These are phyloP conservation scores for Litsea cubeba DNA, from an alignment of 164 flowering plant species.

Conservation along the genomic window DNA sequence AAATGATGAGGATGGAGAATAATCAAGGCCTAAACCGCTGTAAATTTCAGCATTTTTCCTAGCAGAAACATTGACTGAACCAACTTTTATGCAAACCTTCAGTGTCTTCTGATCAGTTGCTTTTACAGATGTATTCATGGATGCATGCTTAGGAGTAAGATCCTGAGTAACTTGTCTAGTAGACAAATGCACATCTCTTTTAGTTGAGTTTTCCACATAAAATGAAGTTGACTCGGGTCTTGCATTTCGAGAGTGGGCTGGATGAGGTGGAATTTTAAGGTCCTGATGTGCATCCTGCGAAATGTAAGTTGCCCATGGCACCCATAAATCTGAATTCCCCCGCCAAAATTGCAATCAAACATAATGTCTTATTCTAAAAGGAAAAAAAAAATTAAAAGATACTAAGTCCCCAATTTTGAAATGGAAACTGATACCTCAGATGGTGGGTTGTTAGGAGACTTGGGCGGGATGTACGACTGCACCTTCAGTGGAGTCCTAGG, in stretches of 20 bases:
- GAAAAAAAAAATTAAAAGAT: background rate
- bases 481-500: conserved; percentile 41
- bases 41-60: conserved; percentile 71
- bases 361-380: background rate
- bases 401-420: background rate
- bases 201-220: conserved; percentile 22
- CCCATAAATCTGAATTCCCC: conserved; percentile 17
- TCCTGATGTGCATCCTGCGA: conserved; percentile 41
- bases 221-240: conserved; percentile 19
- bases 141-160: conserved; percentile 28
- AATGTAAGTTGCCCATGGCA: conserved; percentile 15
- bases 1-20: conserved; percentile 63
- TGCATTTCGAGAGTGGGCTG: conserved; percentile 14
- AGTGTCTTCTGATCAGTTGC: conserved; percentile 53
- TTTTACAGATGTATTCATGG: conserved; percentile 21
- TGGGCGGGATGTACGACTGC: conserved; percentile 22
- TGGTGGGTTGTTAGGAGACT: conserved; percentile 29
- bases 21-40: conserved; percentile 77
- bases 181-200: conserved; percentile 23
- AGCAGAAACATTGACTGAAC: conserved; percentile 56
- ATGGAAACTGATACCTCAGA: conserved; percentile 38
- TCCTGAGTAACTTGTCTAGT: conserved; percentile 24
- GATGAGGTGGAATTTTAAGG: conserved; percentile 24
- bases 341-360: background rate
- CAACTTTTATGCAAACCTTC: conserved; percentile 75